Base-by-base conservation (phyloP, 331 rosid species). In the Malus hybrid region DNA sequence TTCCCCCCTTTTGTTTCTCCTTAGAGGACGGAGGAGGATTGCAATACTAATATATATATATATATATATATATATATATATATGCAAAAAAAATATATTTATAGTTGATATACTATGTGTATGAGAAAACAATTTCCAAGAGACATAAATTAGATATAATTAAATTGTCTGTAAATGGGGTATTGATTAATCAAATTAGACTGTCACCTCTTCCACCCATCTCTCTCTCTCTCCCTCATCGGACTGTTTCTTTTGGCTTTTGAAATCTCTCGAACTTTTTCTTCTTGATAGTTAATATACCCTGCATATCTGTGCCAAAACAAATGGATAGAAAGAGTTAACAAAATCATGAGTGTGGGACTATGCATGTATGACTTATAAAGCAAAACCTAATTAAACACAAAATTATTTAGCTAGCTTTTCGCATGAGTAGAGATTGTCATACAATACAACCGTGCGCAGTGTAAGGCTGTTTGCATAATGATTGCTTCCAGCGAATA, bases 121-220 rank as follows among this genome's bases (percentile, higher is more conserved):
- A 48, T 48, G 55, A 48, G 55, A 54, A 46, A 74, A 65, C 18
- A 20, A 60, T 54, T 19, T 52, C 16, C 13, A 44, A 19, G 64
- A 64, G 33, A 63, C 50, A 74, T 46, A 31, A 20, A 39, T 68
- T 39, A 59, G 24, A 70, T 78, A 82, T 75, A 61, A 65, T 73
- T 74, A 70, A 75, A 65, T 75, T 65, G 75, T 69, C 65, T 29
- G 10, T 78, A 69, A 56, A 82, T 28, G 7, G n/a, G 31, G 70
- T 80, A 36, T 59, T 12, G 75, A 34, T 55, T 27, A 48, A 33
- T 63, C 15, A 54, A 70, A 56, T 56, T 65, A 63, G 33, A 55
- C 73, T 56, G 61, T 57, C 68, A 70, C 50, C 79, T 65, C 50
- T 31, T 65, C 24, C 11, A 36, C 24, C 52, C 6, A 5, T 31